phyloP scores from a whole-genome alignment of 1,139 yeast genomes.

The Blastobotrys niveus region DNA sequence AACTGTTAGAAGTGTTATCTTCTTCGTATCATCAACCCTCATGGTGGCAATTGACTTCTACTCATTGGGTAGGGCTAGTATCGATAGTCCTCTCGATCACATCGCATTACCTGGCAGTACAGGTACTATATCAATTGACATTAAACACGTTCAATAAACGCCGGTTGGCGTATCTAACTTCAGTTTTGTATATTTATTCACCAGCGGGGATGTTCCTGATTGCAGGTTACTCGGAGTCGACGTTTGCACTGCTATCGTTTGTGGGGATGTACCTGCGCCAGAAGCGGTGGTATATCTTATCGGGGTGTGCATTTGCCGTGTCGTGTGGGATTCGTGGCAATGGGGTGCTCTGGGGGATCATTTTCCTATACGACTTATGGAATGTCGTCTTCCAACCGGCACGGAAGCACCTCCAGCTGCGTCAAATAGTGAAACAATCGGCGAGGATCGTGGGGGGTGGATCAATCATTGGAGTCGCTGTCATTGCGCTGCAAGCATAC shows the following conservation, averaged over 20 bases:
- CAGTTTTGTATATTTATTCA: conserved; percentile 51
- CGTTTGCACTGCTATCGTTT: conserved; percentile 60
- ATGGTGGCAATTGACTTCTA: conserved; percentile 17
- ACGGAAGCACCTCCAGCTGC: too few species aligned
- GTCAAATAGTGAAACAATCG: conserved; percentile 2
- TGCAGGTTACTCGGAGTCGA: conserved; percentile 72
- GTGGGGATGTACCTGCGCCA: conserved; percentile 50
- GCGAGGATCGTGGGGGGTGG: conserved; percentile 46
- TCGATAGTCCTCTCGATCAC: conserved; percentile 48
- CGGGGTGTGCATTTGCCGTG: conserved; percentile 55
- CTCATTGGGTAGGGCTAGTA: conserved; percentile 41
- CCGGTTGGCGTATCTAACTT: conserved; percentile 35
- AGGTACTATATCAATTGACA: conserved; percentile 52
- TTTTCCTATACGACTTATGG: conserved; percentile 52
- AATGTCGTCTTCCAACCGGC: conserved; percentile 5
- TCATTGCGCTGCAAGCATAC: conserved; percentile 44
- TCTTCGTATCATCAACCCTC: conserved; percentile 7
- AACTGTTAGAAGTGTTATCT: conserved; percentile 34
- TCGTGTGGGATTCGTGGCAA: conserved; percentile 70
- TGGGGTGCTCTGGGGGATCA: conserved; percentile 62
- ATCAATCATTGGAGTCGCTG: conserved; percentile 42
- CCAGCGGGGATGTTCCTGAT: conserved; percentile 81
- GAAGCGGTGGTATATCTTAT: conserved; percentile 38
- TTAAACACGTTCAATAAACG: conserved; percentile 14
- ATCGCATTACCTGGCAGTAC: conserved; percentile 46